Base-by-base conservation (phyloP, 306 rosid species). In the Rubus parviflorus region DNA sequence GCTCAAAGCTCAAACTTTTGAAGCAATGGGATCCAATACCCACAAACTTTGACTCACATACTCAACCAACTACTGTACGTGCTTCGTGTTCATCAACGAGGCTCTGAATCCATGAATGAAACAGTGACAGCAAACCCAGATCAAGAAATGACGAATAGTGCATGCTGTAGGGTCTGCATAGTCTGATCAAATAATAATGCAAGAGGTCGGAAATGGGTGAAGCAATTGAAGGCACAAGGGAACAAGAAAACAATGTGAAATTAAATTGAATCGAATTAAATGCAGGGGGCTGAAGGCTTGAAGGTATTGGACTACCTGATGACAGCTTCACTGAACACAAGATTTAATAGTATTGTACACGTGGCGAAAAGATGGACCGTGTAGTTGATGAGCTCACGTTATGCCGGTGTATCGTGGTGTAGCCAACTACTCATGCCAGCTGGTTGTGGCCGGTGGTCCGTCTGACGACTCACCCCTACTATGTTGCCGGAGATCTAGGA, bases 331-430 rank as follows among this genome's bases (percentile, higher is more conserved):
- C n/a, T 6, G 42, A 42, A 14, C n/a, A 6, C 6, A 19, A 13
- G 64, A 9, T 15, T 14, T 14, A 64, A 64, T 38, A 16, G 37
- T 9, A 19, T 17, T 2, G 5, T 16, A 43, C 77, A 73, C 56
- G 54, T 25, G 43, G 23, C 56, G 12, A 9, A 43, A 73, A 16
- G 17, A n/a, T 42, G 30, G 25, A 58, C 40, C 56, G 37, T 43
- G 53, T 12, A 67, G 72, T 67, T 67, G 72, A 67, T 52, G 51
- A 42, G 72, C 52, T 42, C 70, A 75, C 78, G 78, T 75, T 30
- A 75, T 46, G 60, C 70, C 46, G 8, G 12, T 47, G 57, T 63
- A 15, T 61, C 4, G 30, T 25, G 11, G 46, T 67, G 52, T 20
- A 19, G 78, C 56, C 61, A 46, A 75, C 70, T 45, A 47, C 37